Base-by-base conservation (phyloP, 1,139 yeast species). In the Hanseniaspora uvarum region DNA sequence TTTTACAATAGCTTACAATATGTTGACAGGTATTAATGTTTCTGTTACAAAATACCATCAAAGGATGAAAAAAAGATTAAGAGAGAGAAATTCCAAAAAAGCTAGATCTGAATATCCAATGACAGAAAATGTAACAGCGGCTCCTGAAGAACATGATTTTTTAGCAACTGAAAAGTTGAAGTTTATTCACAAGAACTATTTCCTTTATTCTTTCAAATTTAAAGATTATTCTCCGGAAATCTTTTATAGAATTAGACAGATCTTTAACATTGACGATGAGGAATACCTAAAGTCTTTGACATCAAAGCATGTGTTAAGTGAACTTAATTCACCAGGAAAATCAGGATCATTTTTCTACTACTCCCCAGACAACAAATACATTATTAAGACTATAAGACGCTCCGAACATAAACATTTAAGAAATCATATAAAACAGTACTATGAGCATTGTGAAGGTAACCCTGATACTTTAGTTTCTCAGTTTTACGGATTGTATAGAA, bases 151-250 rank as follows among this genome's bases (percentile, higher is more conserved):
- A n/a, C 34, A 26, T 4, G 55, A 47, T 16, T 53, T 46, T 33
- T n/a, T 38, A 10, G 23, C 33, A 5, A 53, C 46, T n/a, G 55
- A 53, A 38, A 53, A 53, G 46, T n/a, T 53, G 31, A 53, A 53
- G 33, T 53, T 53, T 26, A 31, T 53, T 31, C 47, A 44, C 38
- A 49, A 47, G 24, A 18, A 53, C n/a, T 65, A 68, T 7, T 86
- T 96, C 0, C 87, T 85, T 66, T 92, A 89, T 68, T 96, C 89
- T 61, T 94, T 94, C 74, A 92, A 92, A 66, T 94, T 94, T 68
- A 94, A 94, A 70, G 98, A 94, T 67, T 94, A 94, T 67, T 78
- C 92, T 31, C 99, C 99, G 0, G 87, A 85, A 68, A 96, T 94
- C 2, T 94, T 94, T 65, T 73, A 97, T 48, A 95, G 87, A 61